A percentile compares a stretch with the other conserved stretches of the same genome.
These are phyloP conservation scores for Lentinula sp. DNA, from an alignment of 768 basidiomycete genomes.

Conservation along the genomic window DNA sequence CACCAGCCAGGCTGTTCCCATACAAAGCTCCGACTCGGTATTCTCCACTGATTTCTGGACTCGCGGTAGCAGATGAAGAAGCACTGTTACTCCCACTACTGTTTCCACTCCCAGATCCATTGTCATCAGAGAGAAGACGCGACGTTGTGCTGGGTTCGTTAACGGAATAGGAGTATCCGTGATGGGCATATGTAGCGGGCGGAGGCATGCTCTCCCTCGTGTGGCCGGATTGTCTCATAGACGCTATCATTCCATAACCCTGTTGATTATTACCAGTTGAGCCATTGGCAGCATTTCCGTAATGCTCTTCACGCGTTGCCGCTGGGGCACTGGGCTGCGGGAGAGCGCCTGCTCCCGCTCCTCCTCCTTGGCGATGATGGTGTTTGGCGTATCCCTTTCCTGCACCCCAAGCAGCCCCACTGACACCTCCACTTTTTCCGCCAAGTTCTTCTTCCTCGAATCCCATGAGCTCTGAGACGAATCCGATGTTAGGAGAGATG, in stretches of 20 bases:
- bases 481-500: constrained; percentile 96
- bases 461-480: constrained; percentile 94
- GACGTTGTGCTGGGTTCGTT: constrained; percentile 1
- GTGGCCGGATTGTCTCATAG: constrained; percentile 53
- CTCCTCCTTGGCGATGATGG: constrained; percentile 15
- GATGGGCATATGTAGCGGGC: constrained; percentile 6
- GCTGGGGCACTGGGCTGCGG: constrained; percentile 6
- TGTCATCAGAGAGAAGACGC: neutral
- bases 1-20: neutral
- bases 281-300: neutral
- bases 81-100: constrained; percentile 1
- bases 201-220: constrained; percentile 74
- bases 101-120: neutral
- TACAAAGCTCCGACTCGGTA: neutral
- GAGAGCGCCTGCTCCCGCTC: constrained; percentile 15
- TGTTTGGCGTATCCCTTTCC: constrained; percentile 11
- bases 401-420: constrained; percentile 18
- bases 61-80: constrained; percentile 1
- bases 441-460: constrained; percentile 91
- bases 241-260: constrained; percentile 38
- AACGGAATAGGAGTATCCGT: constrained; percentile 18
- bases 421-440: constrained; percentile 64
- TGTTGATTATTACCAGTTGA: neutral
- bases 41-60: constrained; percentile 1
- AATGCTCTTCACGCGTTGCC: constrained; percentile 3